Evolutionary conservation across 345 rosid species (phyloP).

Genomic region (Hibiscus tridactylites): DNA sequence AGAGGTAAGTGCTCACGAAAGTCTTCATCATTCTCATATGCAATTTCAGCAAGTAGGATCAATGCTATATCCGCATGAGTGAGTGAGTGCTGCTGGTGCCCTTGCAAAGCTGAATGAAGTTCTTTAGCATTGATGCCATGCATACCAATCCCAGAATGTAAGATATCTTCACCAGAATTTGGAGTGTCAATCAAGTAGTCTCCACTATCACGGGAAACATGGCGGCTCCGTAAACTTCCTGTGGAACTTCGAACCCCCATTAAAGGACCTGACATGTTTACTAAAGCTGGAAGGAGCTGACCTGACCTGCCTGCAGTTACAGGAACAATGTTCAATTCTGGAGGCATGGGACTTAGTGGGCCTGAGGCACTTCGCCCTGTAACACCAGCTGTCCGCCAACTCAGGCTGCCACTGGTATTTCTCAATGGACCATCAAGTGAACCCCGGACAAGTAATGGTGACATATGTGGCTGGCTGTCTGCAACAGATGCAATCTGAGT

Average conservation of each 20-base stretch:
- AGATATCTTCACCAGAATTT: conserved; percentile 82
- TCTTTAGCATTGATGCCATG: conserved; percentile 90
- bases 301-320: conserved; percentile 90
- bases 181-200: conserved; percentile 94
- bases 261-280: conserved; percentile 95
- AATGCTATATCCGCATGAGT: conserved; percentile 96
- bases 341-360: conserved; percentile 94
- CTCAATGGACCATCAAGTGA: conserved; percentile 95
- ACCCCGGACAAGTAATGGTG: conserved; percentile 92
- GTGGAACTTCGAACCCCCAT: conserved; percentile 96
- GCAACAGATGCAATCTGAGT: conserved; percentile 65
- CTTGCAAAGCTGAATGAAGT: conserved; percentile 96
- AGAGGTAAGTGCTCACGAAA: conserved; percentile 96
- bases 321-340: conserved; percentile 76
- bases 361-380: conserved; percentile 90
- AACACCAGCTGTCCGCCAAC: conserved; percentile 90
- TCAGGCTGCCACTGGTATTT: conserved; percentile 87
- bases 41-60: conserved; percentile 93
- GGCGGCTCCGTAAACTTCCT: conserved; percentile 91
- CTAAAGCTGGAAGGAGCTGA: conserved; percentile 79
- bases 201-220: conserved; percentile 95
- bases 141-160: conserved; percentile 60
- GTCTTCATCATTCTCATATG: conserved; percentile 98
- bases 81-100: conserved; percentile 97
- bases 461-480: conserved; percentile 93